phyloP scores from a whole-genome alignment of 495 filamentous ascomycete species.

The Penicillium flavigenum region DNA sequence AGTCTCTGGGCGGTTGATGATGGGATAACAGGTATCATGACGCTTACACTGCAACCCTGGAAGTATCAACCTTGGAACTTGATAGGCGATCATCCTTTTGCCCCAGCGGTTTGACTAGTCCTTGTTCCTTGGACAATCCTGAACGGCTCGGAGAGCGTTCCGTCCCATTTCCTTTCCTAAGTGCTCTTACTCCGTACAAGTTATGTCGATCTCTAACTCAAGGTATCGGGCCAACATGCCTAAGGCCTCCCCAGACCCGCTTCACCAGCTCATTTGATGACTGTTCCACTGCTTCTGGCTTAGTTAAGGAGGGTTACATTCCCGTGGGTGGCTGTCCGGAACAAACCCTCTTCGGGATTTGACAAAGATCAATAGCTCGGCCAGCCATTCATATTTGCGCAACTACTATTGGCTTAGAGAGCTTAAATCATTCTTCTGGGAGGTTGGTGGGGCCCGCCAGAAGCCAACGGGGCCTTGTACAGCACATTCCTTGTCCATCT shows the following conservation, averaged over 20 bases:
- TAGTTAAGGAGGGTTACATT: conserved; percentile 43
- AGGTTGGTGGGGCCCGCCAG: conserved; percentile 24
- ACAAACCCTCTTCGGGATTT: conserved; percentile 22
- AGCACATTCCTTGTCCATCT: conserved; percentile 43
- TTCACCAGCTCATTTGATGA: conserved; percentile 28
- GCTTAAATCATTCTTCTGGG: conserved; percentile 30
- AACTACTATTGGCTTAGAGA: conserved; percentile 31
- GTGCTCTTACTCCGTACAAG: not conserved
- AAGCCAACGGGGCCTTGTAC: conserved; percentile 27
- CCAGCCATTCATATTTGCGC: conserved; percentile 23
- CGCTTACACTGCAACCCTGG: conserved; percentile 31
- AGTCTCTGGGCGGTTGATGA: conserved; percentile 19
- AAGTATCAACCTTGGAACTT: not conserved
- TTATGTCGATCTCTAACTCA: conserved; percentile 9
- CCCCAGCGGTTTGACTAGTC: conserved; percentile 9
- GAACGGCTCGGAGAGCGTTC: conserved; percentile 19
- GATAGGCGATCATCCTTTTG: conserved; percentile 8
- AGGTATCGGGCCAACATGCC: conserved; percentile 23
- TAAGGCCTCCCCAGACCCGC: conserved; percentile 26
- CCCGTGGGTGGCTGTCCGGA: conserved; percentile 37
- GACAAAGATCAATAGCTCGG: conserved; percentile 22
- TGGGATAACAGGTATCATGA: conserved; percentile 33
- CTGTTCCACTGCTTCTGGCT: conserved; percentile 33
- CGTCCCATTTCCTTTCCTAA: conserved; percentile 18
- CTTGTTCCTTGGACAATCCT: conserved; percentile 19